Evolutionary conservation across 345 rosid genomes (phyloP).

Genomic region (Salix caprea): DNA sequence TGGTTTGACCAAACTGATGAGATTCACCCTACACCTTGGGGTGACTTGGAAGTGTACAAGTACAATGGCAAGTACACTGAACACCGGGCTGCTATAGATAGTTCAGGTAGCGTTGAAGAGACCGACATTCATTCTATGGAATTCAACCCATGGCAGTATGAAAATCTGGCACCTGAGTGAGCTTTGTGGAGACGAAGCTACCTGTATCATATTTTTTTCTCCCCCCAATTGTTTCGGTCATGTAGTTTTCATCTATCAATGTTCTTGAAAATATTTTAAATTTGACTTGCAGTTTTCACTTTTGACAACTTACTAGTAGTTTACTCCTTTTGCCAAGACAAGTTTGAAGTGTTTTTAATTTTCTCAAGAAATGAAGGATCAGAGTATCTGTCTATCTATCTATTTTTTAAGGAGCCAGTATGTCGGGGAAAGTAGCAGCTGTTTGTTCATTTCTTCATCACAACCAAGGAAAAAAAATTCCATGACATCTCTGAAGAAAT

Average conservation of each 20-base stretch:
- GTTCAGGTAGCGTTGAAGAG: slow-evolving; percentile 35
- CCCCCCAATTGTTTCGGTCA: slow-evolving; percentile 5
- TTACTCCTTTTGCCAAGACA: background rate
- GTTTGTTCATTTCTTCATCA: too few relatives aligned
- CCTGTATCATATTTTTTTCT: slow-evolving; percentile 17
- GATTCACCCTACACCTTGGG: slow-evolving; percentile 78
- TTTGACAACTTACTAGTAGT: background rate
- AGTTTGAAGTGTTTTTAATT: too few relatives aligned
- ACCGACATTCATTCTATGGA: slow-evolving; percentile 31
- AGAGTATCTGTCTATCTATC: too few relatives aligned
- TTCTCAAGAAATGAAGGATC: too few relatives aligned
- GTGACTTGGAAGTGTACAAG: slow-evolving; percentile 69
- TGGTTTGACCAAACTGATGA: slow-evolving; percentile 69
- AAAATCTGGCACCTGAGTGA: slow-evolving; percentile 45
- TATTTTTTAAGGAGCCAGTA: too few relatives aligned
- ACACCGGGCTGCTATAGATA: slow-evolving; percentile 48
- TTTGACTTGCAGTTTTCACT: background rate
- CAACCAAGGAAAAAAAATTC: too few relatives aligned
- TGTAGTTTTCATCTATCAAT: background rate
- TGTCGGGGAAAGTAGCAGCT: too few relatives aligned
- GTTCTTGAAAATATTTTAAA: background rate
- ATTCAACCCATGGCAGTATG: slow-evolving; percentile 77
- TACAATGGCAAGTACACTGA: slow-evolving; percentile 66
- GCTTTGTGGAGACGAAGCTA: background rate
- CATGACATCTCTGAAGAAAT: too few relatives aligned